phyloP scores from a whole-genome alignment of 2,329 filamentous ascomycete genomes.

The Calonectria henricotiae region DNA sequence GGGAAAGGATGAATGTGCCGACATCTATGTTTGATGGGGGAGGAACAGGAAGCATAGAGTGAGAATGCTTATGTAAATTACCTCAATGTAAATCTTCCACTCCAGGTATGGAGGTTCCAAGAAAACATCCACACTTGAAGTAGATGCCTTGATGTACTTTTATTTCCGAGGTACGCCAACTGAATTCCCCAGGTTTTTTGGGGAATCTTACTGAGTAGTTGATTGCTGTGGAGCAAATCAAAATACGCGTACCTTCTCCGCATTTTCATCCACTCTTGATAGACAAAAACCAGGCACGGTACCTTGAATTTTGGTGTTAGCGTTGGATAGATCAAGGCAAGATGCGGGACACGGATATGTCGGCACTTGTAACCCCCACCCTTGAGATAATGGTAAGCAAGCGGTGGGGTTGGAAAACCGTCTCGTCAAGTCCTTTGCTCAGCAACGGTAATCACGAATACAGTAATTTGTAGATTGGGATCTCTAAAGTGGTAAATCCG shows the following conservation, averaged over 20 bases:
- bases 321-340: neutral
- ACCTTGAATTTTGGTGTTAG: neutral
- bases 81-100: neutral
- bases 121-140: neutral
- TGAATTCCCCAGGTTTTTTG: constrained; percentile 4
- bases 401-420: neutral
- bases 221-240: neutral
- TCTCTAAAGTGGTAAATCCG: neutral
- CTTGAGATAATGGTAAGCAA: constrained; percentile 16
- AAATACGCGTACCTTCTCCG: constrained; percentile 5
- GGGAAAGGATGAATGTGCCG: neutral
- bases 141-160: neutral
- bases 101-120: neutral
- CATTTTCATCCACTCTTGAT: constrained; percentile 17
- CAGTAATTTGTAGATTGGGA: neutral
- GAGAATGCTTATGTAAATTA: neutral
- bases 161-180: constrained; percentile 4
- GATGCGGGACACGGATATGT: neutral
- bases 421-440: neutral
- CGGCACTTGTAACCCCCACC: constrained; percentile 4
- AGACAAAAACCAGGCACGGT: neutral
- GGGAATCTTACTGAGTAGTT: neutral
- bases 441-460: neutral
- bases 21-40: neutral
- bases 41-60: neutral